Base-by-base conservation (phyloP, 129 eudicot genomes). In the Flaveria ramosissima region DNA sequence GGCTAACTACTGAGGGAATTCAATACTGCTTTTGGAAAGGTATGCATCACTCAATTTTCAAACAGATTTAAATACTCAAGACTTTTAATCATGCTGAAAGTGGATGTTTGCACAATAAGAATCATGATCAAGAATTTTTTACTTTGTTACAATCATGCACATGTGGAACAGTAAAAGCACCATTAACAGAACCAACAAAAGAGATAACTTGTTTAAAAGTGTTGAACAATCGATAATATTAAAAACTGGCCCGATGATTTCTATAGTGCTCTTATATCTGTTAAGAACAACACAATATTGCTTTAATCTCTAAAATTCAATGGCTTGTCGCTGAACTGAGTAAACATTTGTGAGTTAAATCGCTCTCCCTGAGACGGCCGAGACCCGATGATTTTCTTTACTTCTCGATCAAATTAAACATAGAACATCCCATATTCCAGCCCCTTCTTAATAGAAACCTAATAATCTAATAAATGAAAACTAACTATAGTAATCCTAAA, bases 1-100 rank as follows among this genome's bases (percentile, higher is more conserved):
- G 68, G 20, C 68, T 61, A 61, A 61, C 42, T 27, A 61, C 68
- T 30, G 68, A 61, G 17, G 68, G 68, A 61, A 61, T 61, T 61
- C 68, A 61, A 14, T 61, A 61, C 42, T 61, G 68, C 68, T 61
- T 61, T 61, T 61, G 68, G 68, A 61, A 61, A 61, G 68, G 68
- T 61, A 61, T 6, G 68, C 26, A 12, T 24, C 41, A 61, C n/a
- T 0, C 6, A 26, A 26, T 26, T 61, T 7, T 61, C 9, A 1
- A 61, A 61, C 68, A 61, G 1, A 61, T 13, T 9, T 27, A 26
- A 24, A 13, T 26, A 26, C 1, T 10, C 9, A 13, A 9, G 68
- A 13, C 19, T 61, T 9, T 23, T 21, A 59, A 59, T 9, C 65
- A 3, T 12, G 9, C 62, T 1, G 10, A 3, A 21, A 21, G 68